A percentile compares a stretch with the other conserved stretches of the same genome.
These are phyloP conservation scores for Diaporthe vaccinii DNA, from an alignment of 2,329 filamentous ascomycete genomes.

Conservation along the genomic window DNA sequence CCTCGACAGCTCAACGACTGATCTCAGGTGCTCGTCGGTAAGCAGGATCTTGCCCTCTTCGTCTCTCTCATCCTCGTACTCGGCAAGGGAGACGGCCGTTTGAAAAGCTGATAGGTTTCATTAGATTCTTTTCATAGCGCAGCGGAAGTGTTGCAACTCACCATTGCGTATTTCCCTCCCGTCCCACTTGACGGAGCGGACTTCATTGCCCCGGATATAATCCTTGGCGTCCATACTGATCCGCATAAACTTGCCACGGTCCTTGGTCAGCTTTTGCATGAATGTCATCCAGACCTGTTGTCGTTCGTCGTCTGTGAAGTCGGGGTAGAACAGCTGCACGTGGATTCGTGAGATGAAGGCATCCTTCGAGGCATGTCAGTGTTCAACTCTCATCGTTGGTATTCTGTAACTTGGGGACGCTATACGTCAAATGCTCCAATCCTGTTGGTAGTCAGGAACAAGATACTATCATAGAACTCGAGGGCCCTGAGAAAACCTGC, in stretches of 20 bases:
- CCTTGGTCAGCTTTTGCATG: conserved; percentile 47
- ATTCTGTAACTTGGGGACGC: no score
- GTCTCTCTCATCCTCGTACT: conserved; percentile 39
- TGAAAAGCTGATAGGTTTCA: not conserved
- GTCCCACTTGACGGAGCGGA: conserved; percentile 43
- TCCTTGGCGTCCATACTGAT: conserved; percentile 43
- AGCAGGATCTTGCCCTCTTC: conserved; percentile 41
- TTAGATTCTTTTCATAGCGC: not conserved
- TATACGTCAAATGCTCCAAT: conserved; percentile 47
- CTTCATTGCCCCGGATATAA: conserved; percentile 42
- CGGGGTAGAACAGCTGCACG: conserved; percentile 47
- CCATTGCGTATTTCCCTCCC: conserved; percentile 17
- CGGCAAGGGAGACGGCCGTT: conserved; percentile 23
- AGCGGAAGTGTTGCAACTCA: not conserved
- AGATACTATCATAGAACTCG: conserved; percentile 50
- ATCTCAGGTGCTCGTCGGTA: conserved; percentile 44
- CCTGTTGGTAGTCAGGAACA: conserved; percentile 50
- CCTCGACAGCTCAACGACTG: conserved; percentile 44
- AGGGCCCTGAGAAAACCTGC: conserved; percentile 49
- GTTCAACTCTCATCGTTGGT: no score
- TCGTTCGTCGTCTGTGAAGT: conserved; percentile 47
- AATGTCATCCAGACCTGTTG: conserved; percentile 49
- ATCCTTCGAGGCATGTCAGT: conserved; percentile 36
- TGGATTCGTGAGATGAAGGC: conserved; percentile 51
- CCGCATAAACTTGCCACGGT: conserved; percentile 45